phyloP scores from a whole-genome alignment of 352 stramenopile species.

The Globisporangium cylindrosporum region DNA sequence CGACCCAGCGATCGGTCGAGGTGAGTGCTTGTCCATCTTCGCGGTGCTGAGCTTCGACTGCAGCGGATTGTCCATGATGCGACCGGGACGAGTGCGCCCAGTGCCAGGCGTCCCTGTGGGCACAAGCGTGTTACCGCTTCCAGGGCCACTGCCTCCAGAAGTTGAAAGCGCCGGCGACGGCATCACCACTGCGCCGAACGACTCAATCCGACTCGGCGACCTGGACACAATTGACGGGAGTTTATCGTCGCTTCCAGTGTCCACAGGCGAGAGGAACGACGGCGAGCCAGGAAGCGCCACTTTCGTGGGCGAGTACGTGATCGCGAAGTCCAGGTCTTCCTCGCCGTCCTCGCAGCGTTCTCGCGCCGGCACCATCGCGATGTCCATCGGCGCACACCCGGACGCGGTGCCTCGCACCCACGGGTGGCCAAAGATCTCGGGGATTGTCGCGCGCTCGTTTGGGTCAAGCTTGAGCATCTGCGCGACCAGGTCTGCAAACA shows the following conservation, averaged over 20 bases:
- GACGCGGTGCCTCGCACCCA: constrained; percentile 62
- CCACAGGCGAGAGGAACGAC: constrained; percentile 17
- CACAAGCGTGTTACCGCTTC: constrained; percentile 5
- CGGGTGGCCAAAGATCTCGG: constrained; percentile 82
- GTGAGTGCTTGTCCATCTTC: constrained; percentile 47
- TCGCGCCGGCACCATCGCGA: constrained; percentile 19
- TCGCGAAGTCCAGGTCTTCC: constrained; percentile 48
- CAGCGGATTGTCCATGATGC: constrained; percentile 55
- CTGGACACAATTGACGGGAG: constrained; percentile 53
- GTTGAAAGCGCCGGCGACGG: neutral
- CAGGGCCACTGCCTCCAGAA: constrained; percentile 10
- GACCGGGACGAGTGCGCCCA: constrained; percentile 27
- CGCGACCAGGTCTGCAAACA: constrained; percentile 55
- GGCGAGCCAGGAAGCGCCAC: constrained; percentile 25
- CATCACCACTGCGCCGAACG: constrained; percentile 10
- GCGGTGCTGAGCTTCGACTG: constrained; percentile 29
- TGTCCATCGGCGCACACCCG: constrained; percentile 29
- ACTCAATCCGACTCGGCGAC: constrained; percentile 40
- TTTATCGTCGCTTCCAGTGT: constrained; percentile 36
- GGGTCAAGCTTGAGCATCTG: constrained; percentile 82
- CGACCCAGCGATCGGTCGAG: constrained; percentile 20
- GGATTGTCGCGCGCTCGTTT: constrained; percentile 76
- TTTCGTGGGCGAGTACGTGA: constrained; percentile 42
- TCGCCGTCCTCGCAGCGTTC: constrained; percentile 30
- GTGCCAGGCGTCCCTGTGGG: constrained; percentile 32